Percentiles rank a stretch among this genome's conserved stretches.
These are phyloP conservation scores for Cladophialophora psammophila DNA, from an alignment of 2,329 filamentous ascomycete species.

Conservation along the genomic window DNA sequence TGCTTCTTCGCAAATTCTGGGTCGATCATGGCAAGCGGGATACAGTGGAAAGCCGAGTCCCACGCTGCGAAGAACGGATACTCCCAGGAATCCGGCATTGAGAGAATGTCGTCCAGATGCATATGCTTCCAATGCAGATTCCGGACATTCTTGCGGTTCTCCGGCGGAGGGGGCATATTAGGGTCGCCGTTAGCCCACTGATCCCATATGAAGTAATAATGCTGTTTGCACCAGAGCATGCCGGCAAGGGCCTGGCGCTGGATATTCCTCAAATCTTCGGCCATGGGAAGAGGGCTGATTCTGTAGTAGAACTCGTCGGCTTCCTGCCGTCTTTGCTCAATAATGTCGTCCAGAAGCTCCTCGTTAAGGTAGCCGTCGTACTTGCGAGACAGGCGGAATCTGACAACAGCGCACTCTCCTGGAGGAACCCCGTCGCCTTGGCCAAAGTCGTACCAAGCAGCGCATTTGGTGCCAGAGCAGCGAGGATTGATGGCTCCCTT, in stretches of 20 bases:
- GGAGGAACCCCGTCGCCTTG: conserved; percentile 86
- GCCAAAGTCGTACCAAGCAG: conserved; percentile 91
- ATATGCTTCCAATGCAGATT: conserved; percentile 95
- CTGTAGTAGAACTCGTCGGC: conserved; percentile 96
- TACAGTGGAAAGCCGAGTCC: conserved; percentile 97
- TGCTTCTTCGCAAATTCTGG: conserved; percentile 98
- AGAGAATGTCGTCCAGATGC: conserved; percentile 91
- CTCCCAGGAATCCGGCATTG: conserved; percentile 98
- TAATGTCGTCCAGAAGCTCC: conserved; percentile 87
- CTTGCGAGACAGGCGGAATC: conserved; percentile 83
- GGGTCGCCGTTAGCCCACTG: conserved; percentile 97
- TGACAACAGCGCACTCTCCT: conserved; percentile 92
- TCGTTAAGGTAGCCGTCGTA: conserved; percentile 84
- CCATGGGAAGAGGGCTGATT: conserved; percentile 90
- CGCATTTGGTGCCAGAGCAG: conserved; percentile 82
- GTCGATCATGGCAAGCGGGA: conserved; percentile 94
- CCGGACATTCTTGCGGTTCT: conserved; percentile 77
- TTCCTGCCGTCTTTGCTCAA: conserved; percentile 85
- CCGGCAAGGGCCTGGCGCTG: conserved; percentile 93
- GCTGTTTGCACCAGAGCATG: conserved; percentile 99
- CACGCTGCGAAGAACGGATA: conserved; percentile 98
- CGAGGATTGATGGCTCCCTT: conserved; percentile 82
- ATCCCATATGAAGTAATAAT: conserved; percentile 96
- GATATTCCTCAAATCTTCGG: conserved; percentile 91
- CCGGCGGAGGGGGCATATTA: conserved; percentile 82